phyloP scores from a whole-genome alignment of 2,329 filamentous ascomycete species.

The Hymenoscyphus albidus region DNA sequence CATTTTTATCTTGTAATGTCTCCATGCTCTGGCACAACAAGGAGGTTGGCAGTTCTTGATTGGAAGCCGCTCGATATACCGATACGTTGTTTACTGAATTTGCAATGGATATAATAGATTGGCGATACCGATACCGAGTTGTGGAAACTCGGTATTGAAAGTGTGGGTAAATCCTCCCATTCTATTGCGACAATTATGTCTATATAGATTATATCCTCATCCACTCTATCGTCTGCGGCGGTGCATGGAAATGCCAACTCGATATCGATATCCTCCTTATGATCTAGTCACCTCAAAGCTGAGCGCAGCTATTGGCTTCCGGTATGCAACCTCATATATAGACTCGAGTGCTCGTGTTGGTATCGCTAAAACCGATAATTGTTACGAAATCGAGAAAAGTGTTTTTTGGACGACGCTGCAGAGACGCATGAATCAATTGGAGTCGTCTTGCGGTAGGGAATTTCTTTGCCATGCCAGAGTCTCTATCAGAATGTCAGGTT shows the following conservation, averaged over 20 bases:
- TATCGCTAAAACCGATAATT: slow-evolving; percentile 62
- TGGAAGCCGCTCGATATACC: slow-evolving; percentile 51
- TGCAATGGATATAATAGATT: slow-evolving; percentile 6
- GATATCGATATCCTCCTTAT: no score
- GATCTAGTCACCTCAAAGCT: no score
- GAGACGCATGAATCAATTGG: slow-evolving; percentile 52
- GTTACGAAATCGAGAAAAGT: slow-evolving; percentile 55
- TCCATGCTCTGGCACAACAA: slow-evolving; percentile 36
- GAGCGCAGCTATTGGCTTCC: slow-evolving; percentile 32
- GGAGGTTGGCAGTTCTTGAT: slow-evolving; percentile 38
- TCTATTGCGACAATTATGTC: no score
- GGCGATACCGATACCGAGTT: slow-evolving; percentile 25
- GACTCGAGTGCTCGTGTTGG: slow-evolving; percentile 62
- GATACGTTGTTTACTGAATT: slow-evolving; percentile 5
- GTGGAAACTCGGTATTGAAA: slow-evolving; percentile 23
- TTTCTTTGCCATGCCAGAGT: slow-evolving; percentile 58
- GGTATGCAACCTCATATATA: slow-evolving; percentile 61
- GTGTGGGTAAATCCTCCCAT: slow-evolving; percentile 8
- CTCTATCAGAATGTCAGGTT: slow-evolving; percentile 47
- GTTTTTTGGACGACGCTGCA: slow-evolving; percentile 62
- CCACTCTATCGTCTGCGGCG: no score
- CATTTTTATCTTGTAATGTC: slow-evolving; percentile 47
- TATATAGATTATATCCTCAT: no score
- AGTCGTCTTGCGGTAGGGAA: slow-evolving; percentile 44
- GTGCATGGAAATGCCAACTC: no score